Conservation (phyloP, 2,329 filamentous ascomycete genomes). For the Calonectria pseudoreteaudii region DNA sequence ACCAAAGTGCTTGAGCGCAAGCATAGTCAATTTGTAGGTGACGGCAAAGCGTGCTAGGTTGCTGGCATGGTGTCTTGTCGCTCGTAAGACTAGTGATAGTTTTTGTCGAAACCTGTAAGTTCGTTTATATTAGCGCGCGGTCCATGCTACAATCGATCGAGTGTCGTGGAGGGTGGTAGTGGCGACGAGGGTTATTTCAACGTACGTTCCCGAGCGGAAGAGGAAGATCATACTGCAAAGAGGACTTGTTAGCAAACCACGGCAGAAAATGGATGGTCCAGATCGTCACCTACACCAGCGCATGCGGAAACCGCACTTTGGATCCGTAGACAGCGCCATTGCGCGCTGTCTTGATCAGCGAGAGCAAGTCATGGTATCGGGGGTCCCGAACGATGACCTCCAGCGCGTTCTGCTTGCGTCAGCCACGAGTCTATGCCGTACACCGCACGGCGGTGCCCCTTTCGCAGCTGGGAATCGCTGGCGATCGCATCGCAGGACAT, state of each 20-base stretch:
- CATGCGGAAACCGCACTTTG: constrained; percentile 98
- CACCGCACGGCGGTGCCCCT: not conserved
- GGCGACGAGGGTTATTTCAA: constrained; percentile 36
- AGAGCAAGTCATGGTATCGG: constrained; percentile 84
- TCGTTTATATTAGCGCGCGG: constrained; percentile 30
- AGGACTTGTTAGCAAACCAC: constrained; percentile 31
- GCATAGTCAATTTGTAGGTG: constrained; percentile 87
- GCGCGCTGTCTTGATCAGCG: constrained; percentile 90
- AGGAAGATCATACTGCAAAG: constrained; percentile 87
- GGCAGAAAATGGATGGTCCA: not conserved
- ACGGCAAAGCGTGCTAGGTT: constrained; percentile 93
- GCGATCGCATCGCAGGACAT: constrained; percentile 15
- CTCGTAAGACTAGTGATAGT: constrained; percentile 79
- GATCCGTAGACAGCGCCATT: constrained; percentile 97
- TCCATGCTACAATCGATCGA: not conserved
- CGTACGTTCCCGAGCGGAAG: constrained; percentile 89
- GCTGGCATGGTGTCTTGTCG: constrained; percentile 88
- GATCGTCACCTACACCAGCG: constrained; percentile 73
- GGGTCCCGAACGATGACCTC: constrained; percentile 86
- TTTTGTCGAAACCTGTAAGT: constrained; percentile 76
- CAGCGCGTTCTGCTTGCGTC: constrained; percentile 67
- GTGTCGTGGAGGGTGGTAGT: constrained; percentile 7
- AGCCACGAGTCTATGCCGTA: not conserved
- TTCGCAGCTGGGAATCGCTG: not conserved
- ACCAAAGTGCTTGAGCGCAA: constrained; percentile 75